phyloP scores from a whole-genome alignment of 768 basidiomycete genomes.

The Tylopilus rubrobrunneus region DNA sequence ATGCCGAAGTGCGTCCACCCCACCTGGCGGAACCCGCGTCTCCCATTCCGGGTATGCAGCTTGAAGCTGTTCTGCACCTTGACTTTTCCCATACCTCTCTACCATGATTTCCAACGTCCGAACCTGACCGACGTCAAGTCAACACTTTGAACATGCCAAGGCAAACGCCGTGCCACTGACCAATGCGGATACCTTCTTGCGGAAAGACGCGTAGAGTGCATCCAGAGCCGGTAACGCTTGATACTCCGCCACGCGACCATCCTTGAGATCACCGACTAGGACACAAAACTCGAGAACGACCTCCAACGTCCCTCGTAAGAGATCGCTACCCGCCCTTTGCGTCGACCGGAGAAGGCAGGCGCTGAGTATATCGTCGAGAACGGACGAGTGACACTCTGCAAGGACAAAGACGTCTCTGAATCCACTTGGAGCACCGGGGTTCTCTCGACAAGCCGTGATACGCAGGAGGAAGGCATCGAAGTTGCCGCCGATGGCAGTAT shows the following conservation, averaged over 20 bases:
- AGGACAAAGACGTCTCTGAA: conserved; percentile 77
- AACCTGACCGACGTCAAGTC: conserved; percentile 36
- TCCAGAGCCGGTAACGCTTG: conserved; percentile 56
- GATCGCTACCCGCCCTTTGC: conserved; percentile 62
- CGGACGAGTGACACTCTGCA: conserved; percentile 57
- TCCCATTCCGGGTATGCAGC: conserved; percentile 26
- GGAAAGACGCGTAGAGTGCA: conserved; percentile 51
- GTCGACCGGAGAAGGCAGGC: conserved; percentile 70
- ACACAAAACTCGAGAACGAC: conserved; percentile 64
- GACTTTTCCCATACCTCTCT: conserved; percentile 44
- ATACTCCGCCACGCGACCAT: conserved; percentile 56
- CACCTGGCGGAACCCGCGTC: conserved; percentile 42
- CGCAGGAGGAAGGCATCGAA: conserved; percentile 64
- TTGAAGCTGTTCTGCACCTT: conserved; percentile 17
- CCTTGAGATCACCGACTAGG: conserved; percentile 56
- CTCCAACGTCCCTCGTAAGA: conserved; percentile 60
- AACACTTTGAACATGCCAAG: not conserved
- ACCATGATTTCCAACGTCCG: conserved; percentile 51
- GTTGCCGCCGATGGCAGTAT: conserved; percentile 76
- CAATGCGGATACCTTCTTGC: conserved; percentile 50
- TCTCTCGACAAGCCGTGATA: conserved; percentile 28
- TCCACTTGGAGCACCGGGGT: conserved; percentile 12
- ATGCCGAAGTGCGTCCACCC: conserved; percentile 51
- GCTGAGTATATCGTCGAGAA: conserved; percentile 72
- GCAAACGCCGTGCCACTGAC: conserved; percentile 37